phyloP scores from a whole-genome alignment of 805 yeast species.

The Metschnikowia corniflorae region DNA sequence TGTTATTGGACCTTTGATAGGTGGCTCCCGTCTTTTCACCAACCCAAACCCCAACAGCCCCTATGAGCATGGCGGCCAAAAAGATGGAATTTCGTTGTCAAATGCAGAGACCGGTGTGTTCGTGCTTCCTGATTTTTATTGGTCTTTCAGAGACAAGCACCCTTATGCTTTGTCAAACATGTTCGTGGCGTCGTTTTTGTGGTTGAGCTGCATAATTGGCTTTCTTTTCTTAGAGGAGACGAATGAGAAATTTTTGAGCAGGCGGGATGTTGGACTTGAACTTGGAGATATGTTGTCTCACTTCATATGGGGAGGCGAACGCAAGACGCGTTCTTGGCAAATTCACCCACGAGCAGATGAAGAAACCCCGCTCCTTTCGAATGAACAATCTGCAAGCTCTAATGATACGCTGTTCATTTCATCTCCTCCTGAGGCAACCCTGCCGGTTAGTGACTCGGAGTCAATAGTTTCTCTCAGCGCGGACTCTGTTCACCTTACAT shows the following conservation, averaged over 20 bases:
- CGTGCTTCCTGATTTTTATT: conserved; percentile 12
- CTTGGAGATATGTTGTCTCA: conserved; percentile 36
- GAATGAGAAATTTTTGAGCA: conserved; percentile 35
- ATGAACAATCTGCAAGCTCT: neutral
- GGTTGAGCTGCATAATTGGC: conserved; percentile 35
- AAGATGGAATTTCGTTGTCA: neutral
- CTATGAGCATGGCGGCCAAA: conserved; percentile 7
- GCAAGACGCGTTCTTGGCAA: conserved; percentile 24
- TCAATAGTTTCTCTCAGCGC: conserved; percentile 2
- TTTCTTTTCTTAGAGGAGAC: conserved; percentile 54
- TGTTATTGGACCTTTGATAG: conserved; percentile 59
- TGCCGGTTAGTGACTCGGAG: conserved; percentile 1
- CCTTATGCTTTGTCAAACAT: conserved; percentile 56
- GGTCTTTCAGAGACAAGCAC: conserved; percentile 28
- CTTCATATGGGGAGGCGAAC: conserved; percentile 17
- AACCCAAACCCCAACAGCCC: conserved; percentile 32
- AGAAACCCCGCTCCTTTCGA: conserved; percentile 9
- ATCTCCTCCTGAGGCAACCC: neutral
- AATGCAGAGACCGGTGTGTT: neutral
- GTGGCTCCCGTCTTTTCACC: conserved; percentile 48
- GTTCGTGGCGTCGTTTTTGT: conserved; percentile 38
- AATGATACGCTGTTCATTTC: neutral
- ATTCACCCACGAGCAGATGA: neutral
- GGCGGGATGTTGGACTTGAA: conserved; percentile 44
- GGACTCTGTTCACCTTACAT: neutral